Conservation (phyloP, 2,329 filamentous ascomycete genomes). For the Beauveria pseudobassiana region DNA sequence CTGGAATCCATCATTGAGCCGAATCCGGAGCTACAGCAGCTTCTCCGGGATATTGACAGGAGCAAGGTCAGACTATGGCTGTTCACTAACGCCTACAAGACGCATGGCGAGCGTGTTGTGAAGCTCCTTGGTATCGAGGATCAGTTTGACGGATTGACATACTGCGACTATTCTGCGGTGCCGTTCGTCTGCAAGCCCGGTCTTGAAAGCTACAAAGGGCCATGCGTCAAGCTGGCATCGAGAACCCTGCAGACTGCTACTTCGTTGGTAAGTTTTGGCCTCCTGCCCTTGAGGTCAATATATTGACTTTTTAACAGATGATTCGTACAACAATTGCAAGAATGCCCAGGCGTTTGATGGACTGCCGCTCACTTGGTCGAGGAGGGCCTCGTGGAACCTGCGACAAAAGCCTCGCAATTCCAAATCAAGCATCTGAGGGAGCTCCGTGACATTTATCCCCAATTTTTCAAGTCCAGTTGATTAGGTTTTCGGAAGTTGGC, state of each 20-base stretch:
- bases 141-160: slow-evolving; percentile 90
- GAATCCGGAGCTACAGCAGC: slow-evolving; percentile 61
- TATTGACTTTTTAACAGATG: slow-evolving; percentile 50
- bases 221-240: slow-evolving; percentile 73
- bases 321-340: slow-evolving; percentile 75
- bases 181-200: slow-evolving; percentile 84
- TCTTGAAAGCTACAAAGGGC: slow-evolving; percentile 77
- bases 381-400: slow-evolving; percentile 57
- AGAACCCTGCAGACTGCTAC: slow-evolving; percentile 65
- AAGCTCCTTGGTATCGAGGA: slow-evolving; percentile 75
- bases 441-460: slow-evolving; percentile 67
- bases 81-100: slow-evolving; percentile 93
- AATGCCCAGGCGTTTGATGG: slow-evolving; percentile 75
- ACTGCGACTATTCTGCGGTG: slow-evolving; percentile 73
- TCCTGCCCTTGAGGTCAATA: neutral
- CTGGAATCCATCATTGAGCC: slow-evolving; percentile 78
- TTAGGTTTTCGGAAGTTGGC: neutral
- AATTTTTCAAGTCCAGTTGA: slow-evolving; percentile 64
- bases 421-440: slow-evolving; percentile 72
- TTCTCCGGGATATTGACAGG: slow-evolving; percentile 77
- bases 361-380: slow-evolving; percentile 80
- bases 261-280: slow-evolving; percentile 68
- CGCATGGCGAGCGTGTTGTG: slow-evolving; percentile 76
- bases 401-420: slow-evolving; percentile 58
- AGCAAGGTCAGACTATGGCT: slow-evolving; percentile 85